Percentiles rank a stretch among this genome's conserved stretches.
Conservation (phyloP, 768 basidiomycete genomes). For the Exidia glandulosa region DNA sequence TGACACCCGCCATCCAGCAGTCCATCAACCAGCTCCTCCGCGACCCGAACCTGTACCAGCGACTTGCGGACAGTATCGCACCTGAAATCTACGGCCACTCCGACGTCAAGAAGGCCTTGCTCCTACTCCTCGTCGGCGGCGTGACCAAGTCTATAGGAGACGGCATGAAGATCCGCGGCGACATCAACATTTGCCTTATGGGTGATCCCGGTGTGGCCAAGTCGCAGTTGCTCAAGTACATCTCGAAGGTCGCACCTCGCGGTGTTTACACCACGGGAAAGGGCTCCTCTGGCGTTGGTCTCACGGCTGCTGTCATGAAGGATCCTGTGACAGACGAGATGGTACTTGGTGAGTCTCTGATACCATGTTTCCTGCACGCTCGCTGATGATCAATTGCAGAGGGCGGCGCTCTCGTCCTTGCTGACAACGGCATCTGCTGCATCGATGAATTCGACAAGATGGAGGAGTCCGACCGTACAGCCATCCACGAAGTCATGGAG, state of each 20-base stretch:
- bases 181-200: conserved; percentile 96
- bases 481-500: conserved; percentile 99
- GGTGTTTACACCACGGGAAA: conserved; percentile 98
- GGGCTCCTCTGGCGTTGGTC: conserved; percentile 96
- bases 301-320: conserved; percentile 98
- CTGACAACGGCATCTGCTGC: conserved; percentile 98
- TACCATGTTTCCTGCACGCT: not conserved
- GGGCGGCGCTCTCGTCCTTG: conserved; percentile 97
- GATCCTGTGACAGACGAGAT: conserved; percentile 99
- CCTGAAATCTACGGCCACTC: conserved; percentile 98
- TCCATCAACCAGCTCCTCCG: conserved; percentile 55
- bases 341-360: conserved; percentile 75
- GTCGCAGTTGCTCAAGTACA: conserved; percentile 93
- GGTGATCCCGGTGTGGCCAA: conserved; percentile 99
- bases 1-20: conserved; percentile 70
- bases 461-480: conserved; percentile 95
- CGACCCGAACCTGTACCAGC: conserved; percentile 76
- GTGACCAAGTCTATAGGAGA: conserved; percentile 93
- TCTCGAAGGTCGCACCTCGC: conserved; percentile 94
- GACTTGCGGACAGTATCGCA: conserved; percentile 87
- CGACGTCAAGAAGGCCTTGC: conserved; percentile 93
- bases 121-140: conserved; percentile 88
- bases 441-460: conserved; percentile 99
- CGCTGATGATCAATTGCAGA: conserved; percentile 37
- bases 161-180: conserved; percentile 98